These are phyloP conservation scores for Pseudocercospora eumusae DNA, from an alignment of 2,329 filamentous ascomycete genomes.

Conservation along the genomic window DNA sequence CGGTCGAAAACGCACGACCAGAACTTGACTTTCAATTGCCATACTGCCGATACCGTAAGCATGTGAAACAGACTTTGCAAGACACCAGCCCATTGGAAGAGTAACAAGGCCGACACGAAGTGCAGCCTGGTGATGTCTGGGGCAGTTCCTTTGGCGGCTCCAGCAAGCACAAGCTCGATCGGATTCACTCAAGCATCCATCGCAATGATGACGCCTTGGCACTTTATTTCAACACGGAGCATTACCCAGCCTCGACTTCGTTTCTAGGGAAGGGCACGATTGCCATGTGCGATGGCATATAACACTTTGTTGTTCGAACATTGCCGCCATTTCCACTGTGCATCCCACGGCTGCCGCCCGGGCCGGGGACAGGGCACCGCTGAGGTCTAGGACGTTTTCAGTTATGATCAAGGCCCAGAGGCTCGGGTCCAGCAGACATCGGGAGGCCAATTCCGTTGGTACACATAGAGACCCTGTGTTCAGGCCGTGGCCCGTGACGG, in stretches of 20 bases:
- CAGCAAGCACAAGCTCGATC: not conserved
- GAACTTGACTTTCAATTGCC: not conserved
- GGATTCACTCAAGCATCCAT: constrained; percentile 10
- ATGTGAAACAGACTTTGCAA: not conserved
- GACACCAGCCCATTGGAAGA: not conserved
- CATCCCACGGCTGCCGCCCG: not conserved
- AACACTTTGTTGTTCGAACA: not conserved
- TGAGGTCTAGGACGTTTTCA: not conserved
- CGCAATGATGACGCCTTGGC: constrained; percentile 4
- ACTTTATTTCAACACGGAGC: not conserved
- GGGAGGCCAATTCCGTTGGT: not conserved
- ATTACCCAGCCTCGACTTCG: not conserved
- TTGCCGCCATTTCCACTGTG: no score
- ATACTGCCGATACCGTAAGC: not conserved
- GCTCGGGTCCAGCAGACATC: not conserved
- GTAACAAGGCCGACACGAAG: not conserved
- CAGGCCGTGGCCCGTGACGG: not conserved
- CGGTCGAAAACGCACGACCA: not conserved
- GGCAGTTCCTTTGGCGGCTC: not conserved
- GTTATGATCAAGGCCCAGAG: not conserved
- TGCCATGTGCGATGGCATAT: not conserved
- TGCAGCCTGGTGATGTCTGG: no score
- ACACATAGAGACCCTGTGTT: not conserved
- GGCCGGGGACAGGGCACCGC: not conserved
- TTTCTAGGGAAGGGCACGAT: not conserved